Conservation (phyloP, 2,329 filamentous ascomycete genomes). For the Podosphaera xanthii region DNA sequence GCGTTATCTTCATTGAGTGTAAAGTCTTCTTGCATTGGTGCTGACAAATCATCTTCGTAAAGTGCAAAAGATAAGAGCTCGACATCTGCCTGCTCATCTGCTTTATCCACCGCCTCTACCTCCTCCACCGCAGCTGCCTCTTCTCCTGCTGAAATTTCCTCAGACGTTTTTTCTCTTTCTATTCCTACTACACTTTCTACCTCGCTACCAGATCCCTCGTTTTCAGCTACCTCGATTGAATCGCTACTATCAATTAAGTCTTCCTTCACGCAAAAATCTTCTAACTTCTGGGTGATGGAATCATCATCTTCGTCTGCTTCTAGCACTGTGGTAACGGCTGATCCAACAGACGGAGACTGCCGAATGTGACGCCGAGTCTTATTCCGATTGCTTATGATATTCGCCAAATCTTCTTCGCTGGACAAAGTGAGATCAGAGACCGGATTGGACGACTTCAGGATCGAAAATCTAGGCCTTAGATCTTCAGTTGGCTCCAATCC, state of each 20-base stretch:
- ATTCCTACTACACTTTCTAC: background rate
- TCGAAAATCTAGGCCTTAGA: slow-evolving; percentile 16
- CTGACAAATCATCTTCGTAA: too few species aligned
- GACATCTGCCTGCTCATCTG: background rate
- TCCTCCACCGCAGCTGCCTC: background rate
- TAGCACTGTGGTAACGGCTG: slow-evolving; percentile 57
- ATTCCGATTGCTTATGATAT: slow-evolving; percentile 35
- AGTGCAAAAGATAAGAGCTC: background rate
- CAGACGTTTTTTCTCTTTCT: background rate
- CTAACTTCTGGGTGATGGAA: slow-evolving; percentile 24
- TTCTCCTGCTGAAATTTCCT: background rate
- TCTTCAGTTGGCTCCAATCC: slow-evolving; percentile 41
- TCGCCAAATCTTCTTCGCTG: slow-evolving; percentile 27
- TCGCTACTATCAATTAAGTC: slow-evolving; percentile 16
- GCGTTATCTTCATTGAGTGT: too few species aligned
- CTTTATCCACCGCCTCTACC: too few species aligned
- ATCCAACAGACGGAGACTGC: slow-evolving; percentile 59
- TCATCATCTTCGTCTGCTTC: slow-evolving; percentile 61
- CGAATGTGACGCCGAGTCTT: slow-evolving; percentile 57
- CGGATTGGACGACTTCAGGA: slow-evolving; percentile 17
- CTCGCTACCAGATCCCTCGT: background rate
- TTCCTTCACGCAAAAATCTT: slow-evolving; percentile 24
- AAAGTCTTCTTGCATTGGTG: too few species aligned
- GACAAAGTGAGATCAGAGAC: slow-evolving; percentile 13
- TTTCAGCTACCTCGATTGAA: slow-evolving; percentile 3